Evolutionary conservation across 2,329 filamentous ascomycete genomes (phyloP), one percentile per base, ranked within the genome.

Genomic region (Phyllosticta citrichinensis): DNA sequence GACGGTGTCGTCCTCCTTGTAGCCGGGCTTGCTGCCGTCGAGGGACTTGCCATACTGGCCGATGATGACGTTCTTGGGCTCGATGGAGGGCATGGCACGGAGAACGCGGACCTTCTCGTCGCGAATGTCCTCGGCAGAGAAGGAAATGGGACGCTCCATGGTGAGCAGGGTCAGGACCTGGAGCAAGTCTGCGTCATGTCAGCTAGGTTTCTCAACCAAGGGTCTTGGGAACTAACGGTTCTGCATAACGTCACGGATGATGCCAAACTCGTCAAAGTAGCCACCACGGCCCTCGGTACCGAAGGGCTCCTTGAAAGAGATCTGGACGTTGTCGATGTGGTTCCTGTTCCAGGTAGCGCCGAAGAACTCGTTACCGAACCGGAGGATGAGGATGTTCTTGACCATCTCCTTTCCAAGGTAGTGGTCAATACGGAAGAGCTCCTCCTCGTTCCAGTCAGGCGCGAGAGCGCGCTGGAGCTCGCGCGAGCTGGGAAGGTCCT

Each of bases 351-450:
- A 99, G 63, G 93, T 99, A 52, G 94, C 93, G 66, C 92, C 92
- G 69, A 99, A 89, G 83, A 99, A 99, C 68, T 96, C 92, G 81
- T 99, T 99, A 69, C 94, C 95, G 74, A 99, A 99, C 73, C 95
- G 86, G 67, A 99, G 84, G 68, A 99, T 97, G 67, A 99, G 83
- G 68, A 99, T 95, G 79, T 99, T 99, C 86, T 99, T 99, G 71
- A 99, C 94, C 94, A 99, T 99, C 79, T 99, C 94, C 83, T 99
- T 99, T 70, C 95, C 95, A 55, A 99, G 85, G 77, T 99, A 99
- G 80, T 99, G 94, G 76, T 99, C 94, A 71, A 99, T 99, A 73
- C 94, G 91, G 86, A 95, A 99, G 67, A 99, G 87, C 79, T 99
- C 94, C 59, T 97, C 93, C 78, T 99, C 95, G 72, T 89, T 94